Evolutionary conservation across 2,329 filamentous ascomycete genomes (phyloP), one percentile per base, ranked within the genome.

Genomic region (Bertia moriformis): DNA sequence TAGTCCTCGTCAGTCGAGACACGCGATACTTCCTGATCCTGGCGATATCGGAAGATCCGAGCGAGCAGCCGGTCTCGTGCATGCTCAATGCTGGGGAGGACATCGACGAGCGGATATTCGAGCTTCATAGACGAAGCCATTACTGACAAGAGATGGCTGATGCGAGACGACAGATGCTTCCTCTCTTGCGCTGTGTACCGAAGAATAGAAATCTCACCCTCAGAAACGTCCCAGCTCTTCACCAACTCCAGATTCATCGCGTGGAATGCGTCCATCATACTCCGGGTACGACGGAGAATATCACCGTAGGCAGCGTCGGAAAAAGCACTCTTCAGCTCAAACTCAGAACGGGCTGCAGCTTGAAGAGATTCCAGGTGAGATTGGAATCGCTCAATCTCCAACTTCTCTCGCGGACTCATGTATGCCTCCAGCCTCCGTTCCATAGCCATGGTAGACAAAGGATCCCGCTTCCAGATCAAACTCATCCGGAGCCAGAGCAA

Each of bases 401-500:
- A 73, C 54, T 94, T 88, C 58, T 96, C 91, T 24, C 79, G 74
- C n/a, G 87, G 73, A 44, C 80, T 80, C 71, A 95, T 87, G 55
- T 93, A 96, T 4, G 77, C 73, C 40, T 56, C 52, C 24, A 69
- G 60, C 3, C 66, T 63, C 43, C 60, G 63, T 45, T 73, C 63
- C 42, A 68, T 74, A 36, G 77, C 68, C 1, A 94, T 69, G 4
- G 79, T 74, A 3, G 83, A 80, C 18, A 98, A 65, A 0, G 91
- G 91, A 5, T 93, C 89, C 35, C 88, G 77, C 60, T 89, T 93
- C 91, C 91, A 98, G 46, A 96, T 88, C 22, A 98, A 69, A 14
- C 87, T 85, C 77, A 98, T 88, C 42, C 93, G 84, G 4, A 98
- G 69, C 73, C 91, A 96, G 12, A 98, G 65, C n/a, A 94, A 67